phyloP scores from a whole-genome alignment of 768 basidiomycete genomes.

The Plicaturopsis crispa region DNA sequence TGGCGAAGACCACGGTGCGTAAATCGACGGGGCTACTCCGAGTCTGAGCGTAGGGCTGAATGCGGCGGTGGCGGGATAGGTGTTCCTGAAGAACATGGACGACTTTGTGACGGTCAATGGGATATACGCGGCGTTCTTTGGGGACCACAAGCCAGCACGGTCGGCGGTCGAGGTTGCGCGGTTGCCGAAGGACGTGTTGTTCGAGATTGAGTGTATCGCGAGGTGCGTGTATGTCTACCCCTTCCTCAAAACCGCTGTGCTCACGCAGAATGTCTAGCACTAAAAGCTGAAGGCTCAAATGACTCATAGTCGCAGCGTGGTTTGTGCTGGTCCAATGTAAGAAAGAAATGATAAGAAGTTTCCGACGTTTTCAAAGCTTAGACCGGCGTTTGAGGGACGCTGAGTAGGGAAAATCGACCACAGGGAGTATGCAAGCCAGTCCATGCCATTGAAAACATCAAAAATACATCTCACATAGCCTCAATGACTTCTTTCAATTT shows the following conservation, averaged over 20 bases:
- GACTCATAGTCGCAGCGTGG: too few relatives aligned
- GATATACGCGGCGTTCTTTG: constrained; percentile 81
- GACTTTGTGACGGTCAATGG: constrained; percentile 82
- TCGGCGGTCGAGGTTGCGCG: constrained; percentile 87
- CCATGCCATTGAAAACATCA: too few relatives aligned
- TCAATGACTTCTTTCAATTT: constrained; percentile 81
- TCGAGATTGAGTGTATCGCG: constrained; percentile 89
- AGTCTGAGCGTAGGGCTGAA: constrained; percentile 2
- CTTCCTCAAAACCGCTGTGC: too few relatives aligned
- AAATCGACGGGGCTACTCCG: neutral
- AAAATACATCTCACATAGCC: constrained; percentile 59
- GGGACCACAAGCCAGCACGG: constrained; percentile 86
- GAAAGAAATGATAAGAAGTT: too few relatives aligned
- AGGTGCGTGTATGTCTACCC: constrained; percentile 36
- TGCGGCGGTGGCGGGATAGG: constrained; percentile 33
- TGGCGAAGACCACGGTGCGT: constrained; percentile 88
- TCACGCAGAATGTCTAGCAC: too few relatives aligned
- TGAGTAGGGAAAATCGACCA: too few relatives aligned
- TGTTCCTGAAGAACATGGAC: constrained; percentile 89
- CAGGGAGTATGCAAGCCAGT: too few relatives aligned
- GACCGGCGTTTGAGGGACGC: too few relatives aligned
- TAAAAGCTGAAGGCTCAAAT: too few relatives aligned
- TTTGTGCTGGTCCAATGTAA: too few relatives aligned
- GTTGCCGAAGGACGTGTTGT: constrained; percentile 84
- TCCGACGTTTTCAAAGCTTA: too few relatives aligned